Conservation (phyloP, 1,139 yeast genomes). For the Taphrina confusa region DNA sequence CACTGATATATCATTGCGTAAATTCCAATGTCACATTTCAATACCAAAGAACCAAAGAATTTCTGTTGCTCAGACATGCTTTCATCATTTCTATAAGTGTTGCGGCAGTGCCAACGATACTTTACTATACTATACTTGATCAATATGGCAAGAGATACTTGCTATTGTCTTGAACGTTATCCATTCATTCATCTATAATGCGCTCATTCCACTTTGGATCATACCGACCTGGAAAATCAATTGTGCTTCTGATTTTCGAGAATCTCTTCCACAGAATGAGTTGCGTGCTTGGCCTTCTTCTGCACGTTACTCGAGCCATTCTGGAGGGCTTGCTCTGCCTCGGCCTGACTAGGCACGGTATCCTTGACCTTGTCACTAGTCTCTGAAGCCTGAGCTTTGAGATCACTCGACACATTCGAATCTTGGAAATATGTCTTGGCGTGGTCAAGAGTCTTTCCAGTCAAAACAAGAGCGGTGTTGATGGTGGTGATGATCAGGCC, state of each 20-base stretch:
- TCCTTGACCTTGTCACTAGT: constrained; percentile 1
- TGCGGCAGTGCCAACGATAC: no score
- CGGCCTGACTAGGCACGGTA: constrained; percentile 6
- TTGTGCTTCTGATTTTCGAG: constrained; percentile 10
- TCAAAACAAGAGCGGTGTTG: constrained; percentile 22
- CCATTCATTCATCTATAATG: no score
- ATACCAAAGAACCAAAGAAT: no score
- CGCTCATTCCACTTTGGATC: no score
- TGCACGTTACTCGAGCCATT: background rate
- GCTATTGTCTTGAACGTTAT: no score
- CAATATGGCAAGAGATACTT: no score
- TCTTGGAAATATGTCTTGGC: constrained; percentile 18
- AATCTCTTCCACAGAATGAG: constrained; percentile 12
- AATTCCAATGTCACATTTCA: no score
- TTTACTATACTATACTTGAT: no score
- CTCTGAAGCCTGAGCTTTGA: background rate
- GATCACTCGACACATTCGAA: background rate
- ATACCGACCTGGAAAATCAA: background rate
- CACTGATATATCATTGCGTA: no score
- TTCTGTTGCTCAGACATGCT: no score
- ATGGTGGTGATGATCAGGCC: constrained; percentile 13
- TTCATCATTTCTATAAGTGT: no score
- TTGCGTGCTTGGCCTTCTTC: constrained; percentile 10
- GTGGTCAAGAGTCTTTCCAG: constrained; percentile 14
- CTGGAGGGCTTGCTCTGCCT: constrained; percentile 12